Percentiles rank a stretch among this genome's conserved stretches.
Evolutionary conservation across 208 protist genomes (phyloP).

Genomic region (Naegleria lovaniensis): DNA sequence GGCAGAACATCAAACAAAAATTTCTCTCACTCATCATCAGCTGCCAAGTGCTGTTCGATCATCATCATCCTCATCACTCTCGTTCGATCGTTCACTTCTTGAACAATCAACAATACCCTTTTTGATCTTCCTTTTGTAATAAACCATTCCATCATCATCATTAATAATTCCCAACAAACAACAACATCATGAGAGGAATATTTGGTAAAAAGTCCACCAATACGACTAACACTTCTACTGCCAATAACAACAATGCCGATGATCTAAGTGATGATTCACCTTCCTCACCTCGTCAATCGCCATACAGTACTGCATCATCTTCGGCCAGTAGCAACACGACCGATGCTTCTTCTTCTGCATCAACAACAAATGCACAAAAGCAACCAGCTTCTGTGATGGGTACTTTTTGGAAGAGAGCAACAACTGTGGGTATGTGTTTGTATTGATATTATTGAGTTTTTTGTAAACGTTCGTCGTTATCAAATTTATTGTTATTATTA

Average conservation of each 20-base stretch:
- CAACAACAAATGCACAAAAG: too few relatives aligned
- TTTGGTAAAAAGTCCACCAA: background rate
- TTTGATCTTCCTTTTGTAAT: too few relatives aligned
- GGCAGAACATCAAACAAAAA: too few relatives aligned
- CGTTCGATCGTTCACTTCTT: too few relatives aligned
- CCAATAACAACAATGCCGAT: background rate
- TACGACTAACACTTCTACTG: background rate
- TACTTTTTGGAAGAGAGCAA: background rate
- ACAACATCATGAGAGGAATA: background rate
- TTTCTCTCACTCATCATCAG: too few relatives aligned
- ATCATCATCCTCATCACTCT: too few relatives aligned
- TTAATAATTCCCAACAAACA: too few relatives aligned
- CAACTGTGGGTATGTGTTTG: background rate
- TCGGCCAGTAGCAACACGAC: background rate
- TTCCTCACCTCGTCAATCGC: background rate
- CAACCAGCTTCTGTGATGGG: background rate
- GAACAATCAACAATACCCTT: too few relatives aligned
- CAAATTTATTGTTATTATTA: background rate
- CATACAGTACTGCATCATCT: background rate
- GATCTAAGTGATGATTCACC: background rate
- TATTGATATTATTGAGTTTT: background rate
- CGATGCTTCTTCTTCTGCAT: background rate
- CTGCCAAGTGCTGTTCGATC: too few relatives aligned
- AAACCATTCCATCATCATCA: too few relatives aligned
- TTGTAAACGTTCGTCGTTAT: too few relatives aligned